phyloP scores from a whole-genome alignment of 306 rosid species.

The Casuarina glauca region DNA sequence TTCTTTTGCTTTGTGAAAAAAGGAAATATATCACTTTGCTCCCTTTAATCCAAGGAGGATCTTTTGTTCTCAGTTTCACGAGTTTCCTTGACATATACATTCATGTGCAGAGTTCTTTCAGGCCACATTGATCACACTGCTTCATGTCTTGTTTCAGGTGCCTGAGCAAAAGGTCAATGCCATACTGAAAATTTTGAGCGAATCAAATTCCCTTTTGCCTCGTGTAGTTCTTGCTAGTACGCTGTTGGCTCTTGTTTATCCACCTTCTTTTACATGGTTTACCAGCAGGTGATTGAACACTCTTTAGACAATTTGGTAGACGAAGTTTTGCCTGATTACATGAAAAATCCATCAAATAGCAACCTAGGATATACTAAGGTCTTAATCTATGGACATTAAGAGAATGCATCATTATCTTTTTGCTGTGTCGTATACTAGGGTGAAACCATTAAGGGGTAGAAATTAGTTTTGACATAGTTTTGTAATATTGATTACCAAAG shows the following conservation, averaged over 20 bases:
- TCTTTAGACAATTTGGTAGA: conserved; percentile 29
- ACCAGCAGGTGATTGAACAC: conserved; percentile 68
- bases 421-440: background rate
- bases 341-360: conserved; percentile 10
- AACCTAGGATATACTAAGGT: background rate
- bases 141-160: conserved; percentile 38
- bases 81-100: background rate
- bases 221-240: conserved; percentile 76
- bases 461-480: background rate
- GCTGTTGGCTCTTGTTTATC: conserved; percentile 73
- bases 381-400: background rate
- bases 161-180: conserved; percentile 36
- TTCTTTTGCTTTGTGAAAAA: background rate
- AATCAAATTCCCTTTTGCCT: conserved; percentile 79
- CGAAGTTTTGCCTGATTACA: conserved; percentile 1
- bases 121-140: conserved; percentile 8
- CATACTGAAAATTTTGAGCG: conserved; percentile 57
- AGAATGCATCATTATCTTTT: background rate
- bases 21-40: background rate
- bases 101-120: background rate
- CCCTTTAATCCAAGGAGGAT: background rate
- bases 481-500: background rate
- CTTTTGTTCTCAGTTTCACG: background rate
- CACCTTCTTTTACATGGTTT: conserved; percentile 94
- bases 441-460: background rate